Percentiles rank a stretch among this genome's conserved stretches.
Conservation (phyloP, 1,284 basidiomycete genomes). For the Pulveroboletus sp. region DNA sequence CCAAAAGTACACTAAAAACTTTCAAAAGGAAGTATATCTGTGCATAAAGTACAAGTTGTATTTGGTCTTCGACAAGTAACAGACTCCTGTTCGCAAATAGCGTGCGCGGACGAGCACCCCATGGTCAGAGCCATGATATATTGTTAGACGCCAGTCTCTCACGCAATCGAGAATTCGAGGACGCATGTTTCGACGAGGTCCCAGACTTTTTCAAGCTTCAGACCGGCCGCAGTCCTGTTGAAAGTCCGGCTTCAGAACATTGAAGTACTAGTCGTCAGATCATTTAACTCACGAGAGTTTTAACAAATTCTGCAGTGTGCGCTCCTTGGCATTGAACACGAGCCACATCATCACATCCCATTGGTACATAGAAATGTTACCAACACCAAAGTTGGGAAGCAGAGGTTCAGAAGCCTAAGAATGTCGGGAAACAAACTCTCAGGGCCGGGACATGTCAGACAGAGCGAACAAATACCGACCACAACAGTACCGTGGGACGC, state of each 20-base stretch:
- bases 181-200: conserved; percentile 34
- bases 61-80: no score
- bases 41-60: no score
- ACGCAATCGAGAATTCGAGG: conserved; percentile 34
- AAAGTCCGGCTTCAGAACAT: conserved; percentile 1
- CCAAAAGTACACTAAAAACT: no score
- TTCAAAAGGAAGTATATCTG: no score
- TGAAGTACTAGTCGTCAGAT: background rate
- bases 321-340: conserved; percentile 36
- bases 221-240: conserved; percentile 17
- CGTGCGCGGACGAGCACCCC: no score
- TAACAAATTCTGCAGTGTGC: conserved; percentile 34
- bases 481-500: conserved; percentile 11
- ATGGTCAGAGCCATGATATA: no score
- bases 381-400: conserved; percentile 40
- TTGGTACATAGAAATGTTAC: conserved; percentile 32
- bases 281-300: conserved; percentile 30
- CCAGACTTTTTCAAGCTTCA: conserved; percentile 38
- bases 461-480: conserved; percentile 12
- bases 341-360: conserved; percentile 37
- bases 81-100: no score
- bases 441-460: background rate
- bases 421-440: background rate
- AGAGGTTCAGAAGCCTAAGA: conserved; percentile 38
- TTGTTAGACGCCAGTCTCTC: conserved; percentile 8